phyloP scores from a whole-genome alignment of 2,329 filamentous ascomycete species.

The Chrysoporthe deuterocubensis region DNA sequence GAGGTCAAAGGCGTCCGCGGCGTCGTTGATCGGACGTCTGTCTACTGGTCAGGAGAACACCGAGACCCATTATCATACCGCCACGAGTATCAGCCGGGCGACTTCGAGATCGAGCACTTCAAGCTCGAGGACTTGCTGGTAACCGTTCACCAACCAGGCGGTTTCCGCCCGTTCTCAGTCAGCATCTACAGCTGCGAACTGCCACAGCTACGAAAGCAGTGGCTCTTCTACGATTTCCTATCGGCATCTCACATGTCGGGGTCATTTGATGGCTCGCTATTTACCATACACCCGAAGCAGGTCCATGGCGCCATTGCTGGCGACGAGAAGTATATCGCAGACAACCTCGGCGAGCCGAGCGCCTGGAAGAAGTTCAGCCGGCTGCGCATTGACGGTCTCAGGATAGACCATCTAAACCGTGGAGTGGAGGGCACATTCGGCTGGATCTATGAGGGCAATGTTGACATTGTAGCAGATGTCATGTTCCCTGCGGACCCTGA shows the following conservation, averaged over 20 bases:
- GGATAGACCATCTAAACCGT: slow-evolving; percentile 93
- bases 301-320: slow-evolving; percentile 77
- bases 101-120: slow-evolving; percentile 97
- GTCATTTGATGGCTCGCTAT: slow-evolving; percentile 91
- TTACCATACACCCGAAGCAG: slow-evolving; percentile 94
- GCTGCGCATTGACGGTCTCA: slow-evolving; percentile 88
- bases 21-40: slow-evolving; percentile 86
- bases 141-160: slow-evolving; percentile 86
- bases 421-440: slow-evolving; percentile 93
- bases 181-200: slow-evolving; percentile 97
- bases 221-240: slow-evolving; percentile 96
- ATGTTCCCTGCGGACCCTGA: slow-evolving; percentile 90
- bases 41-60: slow-evolving; percentile 70
- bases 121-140: slow-evolving; percentile 93
- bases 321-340: slow-evolving; percentile 57
- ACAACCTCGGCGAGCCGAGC: slow-evolving; percentile 66
- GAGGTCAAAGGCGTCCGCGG: slow-evolving; percentile 93
- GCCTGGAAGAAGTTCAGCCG: slow-evolving; percentile 96
- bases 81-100: slow-evolving; percentile 84
- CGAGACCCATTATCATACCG: slow-evolving; percentile 86
- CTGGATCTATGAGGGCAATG: slow-evolving; percentile 97
- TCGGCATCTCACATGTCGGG: slow-evolving; percentile 96
- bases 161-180: slow-evolving; percentile 92
- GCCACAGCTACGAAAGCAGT: slow-evolving; percentile 90
- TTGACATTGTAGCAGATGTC: slow-evolving; percentile 94